phyloP scores from a whole-genome alignment of 2,329 filamentous ascomycete species.

The Didymellaceae sp. region DNA sequence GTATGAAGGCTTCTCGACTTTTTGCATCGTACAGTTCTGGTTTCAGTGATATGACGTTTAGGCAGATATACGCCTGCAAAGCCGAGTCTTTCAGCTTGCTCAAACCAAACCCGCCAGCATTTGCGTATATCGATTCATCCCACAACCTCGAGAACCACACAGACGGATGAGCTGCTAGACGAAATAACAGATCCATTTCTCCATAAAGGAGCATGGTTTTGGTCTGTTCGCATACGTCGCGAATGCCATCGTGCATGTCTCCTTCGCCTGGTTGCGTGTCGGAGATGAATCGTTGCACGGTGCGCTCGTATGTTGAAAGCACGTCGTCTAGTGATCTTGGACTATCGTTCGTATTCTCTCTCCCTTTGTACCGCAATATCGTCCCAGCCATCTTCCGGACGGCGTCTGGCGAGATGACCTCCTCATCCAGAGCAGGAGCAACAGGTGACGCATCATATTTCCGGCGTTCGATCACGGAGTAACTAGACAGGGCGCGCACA shows the following conservation, averaged over 20 bases:
- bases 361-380: neutral
- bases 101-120: neutral
- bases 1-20: neutral
- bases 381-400: neutral
- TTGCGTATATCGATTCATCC: neutral
- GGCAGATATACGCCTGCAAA: conserved; percentile 1
- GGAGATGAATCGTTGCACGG: neutral
- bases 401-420: neutral
- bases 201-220: neutral
- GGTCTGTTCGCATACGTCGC: neutral
- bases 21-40: neutral
- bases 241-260: neutral
- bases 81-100: neutral
- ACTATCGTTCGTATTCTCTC: too few relatives aligned
- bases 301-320: neutral
- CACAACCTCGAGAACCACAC: neutral
- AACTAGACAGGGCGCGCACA: neutral
- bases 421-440: neutral
- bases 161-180: neutral
- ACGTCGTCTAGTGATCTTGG: too few relatives aligned
- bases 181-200: neutral
- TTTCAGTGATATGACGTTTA: neutral
- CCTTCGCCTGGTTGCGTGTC: neutral
- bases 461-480: neutral
- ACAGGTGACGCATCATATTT: neutral